Evolutionary conservation across 331 rosid species (phyloP).

Genomic region (Erythrophleum ivorense): DNA sequence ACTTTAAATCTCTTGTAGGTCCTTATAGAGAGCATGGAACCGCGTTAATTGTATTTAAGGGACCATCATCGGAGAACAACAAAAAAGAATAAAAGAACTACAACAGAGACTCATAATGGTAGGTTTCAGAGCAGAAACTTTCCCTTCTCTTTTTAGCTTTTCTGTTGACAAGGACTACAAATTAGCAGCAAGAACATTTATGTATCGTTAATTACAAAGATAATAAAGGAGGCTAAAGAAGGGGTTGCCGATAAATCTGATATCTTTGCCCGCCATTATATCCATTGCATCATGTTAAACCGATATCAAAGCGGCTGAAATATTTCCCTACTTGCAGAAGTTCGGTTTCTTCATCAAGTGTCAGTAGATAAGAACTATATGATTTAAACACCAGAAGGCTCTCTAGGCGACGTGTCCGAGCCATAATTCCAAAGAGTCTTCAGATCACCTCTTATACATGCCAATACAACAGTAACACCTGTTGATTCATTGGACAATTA

Average conservation of each 20-base stretch:
- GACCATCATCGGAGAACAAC: not conserved
- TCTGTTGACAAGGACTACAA: constrained; percentile 35
- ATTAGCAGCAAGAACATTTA: constrained; percentile 21
- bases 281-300: constrained; percentile 13
- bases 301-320: not conserved
- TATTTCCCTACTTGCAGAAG: constrained; percentile 11
- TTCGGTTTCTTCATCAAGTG: constrained; percentile 31
- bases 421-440: constrained; percentile 70
- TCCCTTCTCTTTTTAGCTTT: constrained; percentile 14
- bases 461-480: constrained; percentile 70
- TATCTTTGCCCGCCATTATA: constrained; percentile 18
- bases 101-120: not conserved
- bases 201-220: constrained; percentile 9
- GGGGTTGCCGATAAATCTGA: constrained; percentile 16
- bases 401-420: constrained; percentile 38
- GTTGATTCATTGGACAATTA: constrained; percentile 34
- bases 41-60: not conserved
- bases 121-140: not conserved
- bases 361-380: constrained; percentile 2
- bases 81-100: not conserved
- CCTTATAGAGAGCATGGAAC: not conserved
- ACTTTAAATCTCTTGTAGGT: not conserved
- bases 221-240: constrained; percentile 11
- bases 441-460: constrained; percentile 72
- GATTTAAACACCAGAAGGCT: constrained; percentile 45